phyloP scores from a whole-genome alignment of 352 stramenopile species.

The Phytophthora multivora region DNA sequence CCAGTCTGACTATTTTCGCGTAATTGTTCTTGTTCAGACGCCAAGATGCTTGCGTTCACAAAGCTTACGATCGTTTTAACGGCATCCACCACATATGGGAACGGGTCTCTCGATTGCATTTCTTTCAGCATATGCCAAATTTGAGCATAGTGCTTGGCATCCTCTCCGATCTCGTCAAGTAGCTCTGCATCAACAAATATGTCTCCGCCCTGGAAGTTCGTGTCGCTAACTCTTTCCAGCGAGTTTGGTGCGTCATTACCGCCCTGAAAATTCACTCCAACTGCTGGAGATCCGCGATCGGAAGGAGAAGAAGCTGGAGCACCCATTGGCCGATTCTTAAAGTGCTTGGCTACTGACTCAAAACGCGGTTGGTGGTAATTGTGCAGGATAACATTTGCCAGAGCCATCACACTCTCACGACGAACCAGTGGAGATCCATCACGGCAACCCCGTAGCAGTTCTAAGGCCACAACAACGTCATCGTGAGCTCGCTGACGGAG shows the following conservation, averaged over 20 bases:
- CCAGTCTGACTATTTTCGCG: slow-evolving; percentile 36
- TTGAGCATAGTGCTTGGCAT: slow-evolving; percentile 82
- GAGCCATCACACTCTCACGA: slow-evolving; percentile 78
- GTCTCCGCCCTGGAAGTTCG: slow-evolving; percentile 23
- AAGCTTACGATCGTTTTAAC: slow-evolving; percentile 72
- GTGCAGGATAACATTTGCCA: slow-evolving; percentile 88
- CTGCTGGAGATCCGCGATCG: slow-evolving; percentile 2
- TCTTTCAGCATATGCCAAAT: slow-evolving; percentile 88
- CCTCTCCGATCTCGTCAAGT: slow-evolving; percentile 48
- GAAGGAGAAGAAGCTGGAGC: neutral
- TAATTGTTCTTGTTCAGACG: slow-evolving; percentile 57
- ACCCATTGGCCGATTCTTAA: slow-evolving; percentile 57
- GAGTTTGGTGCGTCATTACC: slow-evolving; percentile 14
- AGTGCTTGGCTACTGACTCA: slow-evolving; percentile 82
- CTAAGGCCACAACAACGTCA: slow-evolving; percentile 73
- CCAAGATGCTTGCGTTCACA: slow-evolving; percentile 63
- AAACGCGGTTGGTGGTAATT: slow-evolving; percentile 87
- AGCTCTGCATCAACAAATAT: slow-evolving; percentile 53
- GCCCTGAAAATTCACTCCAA: slow-evolving; percentile 10
- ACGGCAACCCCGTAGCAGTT: slow-evolving; percentile 66
- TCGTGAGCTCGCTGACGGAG: slow-evolving; percentile 60
- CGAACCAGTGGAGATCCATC: slow-evolving; percentile 88
- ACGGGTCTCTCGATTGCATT: slow-evolving; percentile 89
- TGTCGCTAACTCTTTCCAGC: slow-evolving; percentile 17
- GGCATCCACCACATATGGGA: slow-evolving; percentile 68